Percentiles rank a stretch among this genome's conserved stretches.
Evolutionary conservation across 2,329 filamentous ascomycete genomes (phyloP).

Genomic region (Aureobasidium sp.): DNA sequence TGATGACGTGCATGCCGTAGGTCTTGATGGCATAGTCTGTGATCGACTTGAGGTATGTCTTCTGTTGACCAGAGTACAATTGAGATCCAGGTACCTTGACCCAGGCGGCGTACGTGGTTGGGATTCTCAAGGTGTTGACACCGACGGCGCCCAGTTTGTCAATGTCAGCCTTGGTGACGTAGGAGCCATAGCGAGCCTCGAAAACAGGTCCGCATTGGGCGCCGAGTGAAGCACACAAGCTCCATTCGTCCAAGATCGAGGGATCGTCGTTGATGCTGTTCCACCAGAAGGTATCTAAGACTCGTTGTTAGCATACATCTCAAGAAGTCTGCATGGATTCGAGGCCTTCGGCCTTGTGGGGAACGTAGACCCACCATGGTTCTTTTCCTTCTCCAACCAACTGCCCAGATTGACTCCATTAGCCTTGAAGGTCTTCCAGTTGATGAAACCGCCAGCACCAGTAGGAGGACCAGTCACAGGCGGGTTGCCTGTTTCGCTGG

Average conservation of each 20-base stretch:
- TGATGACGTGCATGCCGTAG: slow-evolving; percentile 29
- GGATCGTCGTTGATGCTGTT: neutral
- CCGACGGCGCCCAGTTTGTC: neutral
- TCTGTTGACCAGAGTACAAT: neutral
- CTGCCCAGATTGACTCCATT: slow-evolving; percentile 24
- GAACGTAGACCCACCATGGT: too few species aligned
- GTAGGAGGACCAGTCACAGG: too few species aligned
- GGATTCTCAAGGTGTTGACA: neutral
- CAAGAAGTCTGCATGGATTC: too few species aligned
- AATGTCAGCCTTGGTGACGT: neutral
- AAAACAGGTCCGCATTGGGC: slow-evolving; percentile 14
- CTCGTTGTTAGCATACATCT: too few species aligned
- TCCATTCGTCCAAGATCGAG: slow-evolving; percentile 30
- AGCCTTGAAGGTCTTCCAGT: slow-evolving; percentile 17
- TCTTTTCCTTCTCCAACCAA: slow-evolving; percentile 27
- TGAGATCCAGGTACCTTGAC: neutral
- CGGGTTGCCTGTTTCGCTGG: too few species aligned
- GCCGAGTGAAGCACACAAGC: slow-evolving; percentile 25
- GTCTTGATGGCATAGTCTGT: slow-evolving; percentile 26
- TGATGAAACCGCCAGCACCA: neutral
- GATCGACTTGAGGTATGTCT: neutral
- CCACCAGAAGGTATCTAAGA: neutral
- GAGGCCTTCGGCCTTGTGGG: too few species aligned
- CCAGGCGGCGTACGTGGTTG: neutral
- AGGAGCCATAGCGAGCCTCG: slow-evolving; percentile 25